Base-by-base conservation (phyloP, 164 flowering plant species). In the Nymphaea thermarum region DNA sequence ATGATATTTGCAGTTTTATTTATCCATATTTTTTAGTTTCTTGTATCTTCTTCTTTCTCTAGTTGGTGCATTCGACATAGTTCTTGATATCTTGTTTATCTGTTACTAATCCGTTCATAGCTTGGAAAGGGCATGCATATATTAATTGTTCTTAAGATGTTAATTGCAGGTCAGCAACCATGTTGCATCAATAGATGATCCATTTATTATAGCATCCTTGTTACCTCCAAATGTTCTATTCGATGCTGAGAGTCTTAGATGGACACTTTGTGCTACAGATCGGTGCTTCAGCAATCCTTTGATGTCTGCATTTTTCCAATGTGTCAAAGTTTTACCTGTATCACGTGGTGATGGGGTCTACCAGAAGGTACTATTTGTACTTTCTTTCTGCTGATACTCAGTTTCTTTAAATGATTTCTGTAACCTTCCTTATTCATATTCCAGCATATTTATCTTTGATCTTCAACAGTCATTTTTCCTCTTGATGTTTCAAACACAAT, bases 261-360 rank as follows among this genome's bases (percentile, higher is more conserved):
- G 99, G 99, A 91, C 97, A 2, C 88, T 91, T 42, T 94, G 99
- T 84, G 99, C 99, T 53, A 71, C 88, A 43, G 99, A 94, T 72
- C 81, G 99, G 42, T 94, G 99, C 75, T 94, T 94, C 72, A 79
- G 60, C 43, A 94, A 90, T 77, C 86, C 95, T 6, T 84, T 77
- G 57, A 86, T 85, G 51, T 85, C 99, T 67, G 91, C 97, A 17
- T 94, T 94, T 80, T 94, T 90, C 65, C 80, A 79, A 67, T 79
- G 82, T 77, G 97, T 86, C 60, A 94, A 91, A 79, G 99, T 94
- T 47, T 76, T 94, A 66, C 97, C 99, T 43, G 87, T 94, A 79
- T 72, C 95, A 71, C 95, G 97, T 66, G 99, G 99, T 71, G 96
- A 90, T 63, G 99, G 99, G 42, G 76, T 94, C 68, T 91, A 91